These are phyloP conservation scores for Chaetomium fimeti DNA, from an alignment of 495 filamentous ascomycete species.

Conservation along the genomic window DNA sequence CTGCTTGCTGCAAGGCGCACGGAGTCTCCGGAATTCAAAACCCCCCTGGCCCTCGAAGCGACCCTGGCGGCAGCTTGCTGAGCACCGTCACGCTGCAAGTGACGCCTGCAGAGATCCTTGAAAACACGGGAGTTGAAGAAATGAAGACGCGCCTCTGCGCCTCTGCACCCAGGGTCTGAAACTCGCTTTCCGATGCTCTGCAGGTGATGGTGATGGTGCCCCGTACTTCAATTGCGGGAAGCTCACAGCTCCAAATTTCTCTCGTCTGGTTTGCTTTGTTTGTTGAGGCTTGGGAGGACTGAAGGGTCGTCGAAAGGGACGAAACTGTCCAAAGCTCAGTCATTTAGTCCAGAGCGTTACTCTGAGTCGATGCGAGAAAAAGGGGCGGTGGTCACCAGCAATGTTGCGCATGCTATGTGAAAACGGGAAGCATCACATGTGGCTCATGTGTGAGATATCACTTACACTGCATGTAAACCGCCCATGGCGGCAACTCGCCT, in stretches of 20 bases:
- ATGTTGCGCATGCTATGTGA: not conserved
- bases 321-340: not conserved
- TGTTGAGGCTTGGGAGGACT: not conserved
- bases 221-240: conserved; percentile 2
- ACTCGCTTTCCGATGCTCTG: conserved; percentile 11
- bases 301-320: not conserved
- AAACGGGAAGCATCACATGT: not conserved
- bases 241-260: not conserved
- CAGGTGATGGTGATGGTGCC: not conserved
- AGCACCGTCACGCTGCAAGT: conserved; percentile 1
- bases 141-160: conserved; percentile 10
- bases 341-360: not conserved
- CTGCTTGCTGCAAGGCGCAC: conserved; percentile 13
- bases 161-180: conserved; percentile 10
- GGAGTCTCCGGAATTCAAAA: not conserved
- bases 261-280: not conserved
- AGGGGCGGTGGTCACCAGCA: not conserved
- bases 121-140: conserved; percentile 1
- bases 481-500: not conserved
- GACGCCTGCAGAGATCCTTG: conserved; percentile 5
- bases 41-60: not conserved
- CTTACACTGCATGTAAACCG: not conserved
- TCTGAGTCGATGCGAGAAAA: not conserved
- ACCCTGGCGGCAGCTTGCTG: conserved; percentile 4
- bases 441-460: not conserved